These are phyloP conservation scores for Cladochytrium replicatum DNA, from an alignment of 192 early-diverging fungal species.

Conservation along the genomic window DNA sequence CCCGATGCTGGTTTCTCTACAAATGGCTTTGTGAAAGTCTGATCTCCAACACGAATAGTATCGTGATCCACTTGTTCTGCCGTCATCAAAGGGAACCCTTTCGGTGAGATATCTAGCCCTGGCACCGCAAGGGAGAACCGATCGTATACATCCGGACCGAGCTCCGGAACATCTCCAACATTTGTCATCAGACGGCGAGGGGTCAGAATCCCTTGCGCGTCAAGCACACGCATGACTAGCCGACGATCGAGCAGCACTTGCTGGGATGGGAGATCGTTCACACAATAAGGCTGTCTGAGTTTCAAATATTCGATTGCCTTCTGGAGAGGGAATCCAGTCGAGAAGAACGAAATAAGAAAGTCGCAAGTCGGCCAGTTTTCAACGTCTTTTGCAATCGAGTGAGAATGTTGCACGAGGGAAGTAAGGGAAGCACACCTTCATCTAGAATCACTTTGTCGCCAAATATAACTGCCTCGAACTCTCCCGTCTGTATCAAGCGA, in stretches of 20 bases:
- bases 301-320: slow-evolving; percentile 88
- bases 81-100: not conserved
- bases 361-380: slow-evolving; percentile 89
- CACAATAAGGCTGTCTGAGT: slow-evolving; percentile 72
- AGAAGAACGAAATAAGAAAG: slow-evolving; percentile 96
- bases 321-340: slow-evolving; percentile 79
- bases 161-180: slow-evolving; percentile 53
- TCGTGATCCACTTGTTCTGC: slow-evolving; percentile 25
- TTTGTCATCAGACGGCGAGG: slow-evolving; percentile 65
- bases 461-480: slow-evolving; percentile 82
- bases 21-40: slow-evolving; percentile 80
- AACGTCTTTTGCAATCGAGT: slow-evolving; percentile 37
- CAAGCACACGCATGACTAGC: slow-evolving; percentile 73
- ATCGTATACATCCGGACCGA: slow-evolving; percentile 41
- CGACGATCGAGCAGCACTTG: slow-evolving; percentile 81
- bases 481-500: slow-evolving; percentile 36
- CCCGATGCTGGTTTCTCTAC: slow-evolving; percentile 95
- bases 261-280: slow-evolving; percentile 88
- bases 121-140: no score
- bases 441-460: slow-evolving; percentile 95
- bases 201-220: slow-evolving; percentile 69
- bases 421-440: slow-evolving; percentile 48
- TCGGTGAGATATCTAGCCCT: slow-evolving; percentile 14
- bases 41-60: slow-evolving; percentile 57
- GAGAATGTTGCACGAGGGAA: not conserved